Evolutionary conservation across 305 asterid species (phyloP).

Genomic region (Solanum aculeatissimum): DNA sequence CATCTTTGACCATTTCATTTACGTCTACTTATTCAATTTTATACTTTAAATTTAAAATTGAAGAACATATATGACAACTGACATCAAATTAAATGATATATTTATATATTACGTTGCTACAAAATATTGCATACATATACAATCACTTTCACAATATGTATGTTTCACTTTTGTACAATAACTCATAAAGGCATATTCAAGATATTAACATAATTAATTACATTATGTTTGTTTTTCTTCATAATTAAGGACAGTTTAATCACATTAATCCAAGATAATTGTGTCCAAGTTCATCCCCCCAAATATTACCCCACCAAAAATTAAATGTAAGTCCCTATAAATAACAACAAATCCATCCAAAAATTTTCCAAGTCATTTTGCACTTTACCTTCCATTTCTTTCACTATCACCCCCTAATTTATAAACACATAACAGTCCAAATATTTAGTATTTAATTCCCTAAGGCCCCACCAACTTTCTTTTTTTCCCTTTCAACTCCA

Average conservation of each 20-base stretch:
- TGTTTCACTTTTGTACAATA: background rate
- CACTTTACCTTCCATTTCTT: background rate
- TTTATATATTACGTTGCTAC: background rate
- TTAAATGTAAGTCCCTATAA: background rate
- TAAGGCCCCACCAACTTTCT: background rate
- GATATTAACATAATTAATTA: background rate
- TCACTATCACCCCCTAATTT: background rate
- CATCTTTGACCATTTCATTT: background rate
- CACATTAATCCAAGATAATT: background rate
- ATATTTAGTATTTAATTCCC: background rate
- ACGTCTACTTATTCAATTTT: background rate
- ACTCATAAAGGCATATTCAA: background rate
- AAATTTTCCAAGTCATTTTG: background rate
- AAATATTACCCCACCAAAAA: background rate
- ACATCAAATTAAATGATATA: background rate
- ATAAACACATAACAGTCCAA: background rate
- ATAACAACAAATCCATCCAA: conserved; percentile 16
- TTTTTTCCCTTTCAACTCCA: conserved; percentile 3
- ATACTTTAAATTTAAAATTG: background rate
- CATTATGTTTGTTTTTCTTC: background rate
- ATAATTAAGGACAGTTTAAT: background rate
- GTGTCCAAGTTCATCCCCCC: conserved; percentile 64
- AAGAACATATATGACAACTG: rapidly evolving
- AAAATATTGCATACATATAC: background rate
- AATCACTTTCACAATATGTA: background rate